These are phyloP conservation scores for Venturia pyrina DNA, from an alignment of 2,329 filamentous ascomycete genomes.

Conservation along the genomic window DNA sequence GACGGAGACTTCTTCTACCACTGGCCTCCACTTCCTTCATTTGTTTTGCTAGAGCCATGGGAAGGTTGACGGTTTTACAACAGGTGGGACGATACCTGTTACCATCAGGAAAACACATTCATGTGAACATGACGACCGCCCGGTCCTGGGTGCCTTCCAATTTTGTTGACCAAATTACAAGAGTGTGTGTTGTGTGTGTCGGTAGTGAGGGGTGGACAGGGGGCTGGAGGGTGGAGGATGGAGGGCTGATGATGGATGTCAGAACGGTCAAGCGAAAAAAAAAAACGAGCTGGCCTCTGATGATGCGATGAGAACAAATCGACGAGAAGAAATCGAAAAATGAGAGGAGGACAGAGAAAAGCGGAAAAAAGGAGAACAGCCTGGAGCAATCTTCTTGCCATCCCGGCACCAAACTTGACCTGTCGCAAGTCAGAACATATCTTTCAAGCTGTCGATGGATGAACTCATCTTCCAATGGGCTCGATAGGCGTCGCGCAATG, in stretches of 20 bases:
- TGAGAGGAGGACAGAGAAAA: background rate
- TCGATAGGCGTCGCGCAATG: background rate
- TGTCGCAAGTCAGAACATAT: background rate
- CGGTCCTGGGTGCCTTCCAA: background rate
- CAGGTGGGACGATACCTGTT: background rate
- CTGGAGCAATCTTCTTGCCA: background rate
- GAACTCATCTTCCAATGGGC: background rate
- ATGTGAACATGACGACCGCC: background rate
- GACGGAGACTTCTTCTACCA: conserved; percentile 6
- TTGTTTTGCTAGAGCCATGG: conserved; percentile 3
- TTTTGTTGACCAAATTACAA: background rate
- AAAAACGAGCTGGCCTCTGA: background rate
- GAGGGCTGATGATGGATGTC: background rate
- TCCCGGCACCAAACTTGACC: background rate
- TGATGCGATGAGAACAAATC: background rate
- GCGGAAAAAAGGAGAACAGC: background rate
- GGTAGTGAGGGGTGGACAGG: background rate
- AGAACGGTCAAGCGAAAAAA: background rate
- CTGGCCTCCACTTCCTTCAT: background rate
- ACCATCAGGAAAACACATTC: background rate
- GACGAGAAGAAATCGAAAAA: background rate
- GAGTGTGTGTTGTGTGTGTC: background rate
- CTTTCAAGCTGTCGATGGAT: background rate
- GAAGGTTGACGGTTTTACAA: conserved; percentile 1
- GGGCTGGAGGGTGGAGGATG: background rate